These are phyloP conservation scores for Sporisorium scitamineum DNA, from an alignment of 1,284 basidiomycete species.

Conservation along the genomic window DNA sequence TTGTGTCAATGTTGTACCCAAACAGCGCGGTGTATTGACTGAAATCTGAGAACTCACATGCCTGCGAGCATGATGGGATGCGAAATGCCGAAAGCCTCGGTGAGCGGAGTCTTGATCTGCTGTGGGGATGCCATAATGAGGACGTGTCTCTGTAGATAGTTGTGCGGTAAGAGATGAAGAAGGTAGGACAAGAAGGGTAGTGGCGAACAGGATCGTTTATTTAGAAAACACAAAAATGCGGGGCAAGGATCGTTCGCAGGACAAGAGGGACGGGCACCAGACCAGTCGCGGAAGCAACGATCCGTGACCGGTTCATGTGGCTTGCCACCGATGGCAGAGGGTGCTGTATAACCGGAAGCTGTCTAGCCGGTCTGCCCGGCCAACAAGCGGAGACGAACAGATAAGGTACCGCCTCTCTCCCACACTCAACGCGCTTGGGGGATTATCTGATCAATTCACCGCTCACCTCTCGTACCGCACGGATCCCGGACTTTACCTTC, in stretches of 20 bases:
- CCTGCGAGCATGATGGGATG: slow-evolving; percentile 90
- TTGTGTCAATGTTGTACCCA: neutral
- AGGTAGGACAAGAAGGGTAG: neutral
- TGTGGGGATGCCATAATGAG: slow-evolving; percentile 51
- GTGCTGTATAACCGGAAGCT: slow-evolving; percentile 19
- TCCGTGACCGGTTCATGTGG: neutral
- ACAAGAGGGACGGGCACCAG: neutral
- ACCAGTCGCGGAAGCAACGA: neutral
- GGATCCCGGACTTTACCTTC: neutral
- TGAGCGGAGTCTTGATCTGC: slow-evolving; percentile 58
- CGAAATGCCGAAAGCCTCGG: slow-evolving; percentile 76
- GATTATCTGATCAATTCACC: neutral
- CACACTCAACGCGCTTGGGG: neutral
- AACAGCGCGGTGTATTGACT: neutral
- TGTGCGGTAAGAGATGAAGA: neutral
- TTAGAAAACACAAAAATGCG: neutral
- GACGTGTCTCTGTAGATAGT: neutral
- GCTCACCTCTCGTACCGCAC: neutral
- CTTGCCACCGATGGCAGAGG: too few species aligned
- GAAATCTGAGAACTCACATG: slow-evolving; percentile 29
- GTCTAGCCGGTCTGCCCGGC: slow-evolving; percentile 9
- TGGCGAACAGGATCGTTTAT: neutral
- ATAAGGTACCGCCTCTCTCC: neutral
- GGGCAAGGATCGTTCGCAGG: neutral
- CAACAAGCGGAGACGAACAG: neutral